These are phyloP conservation scores for Didymella exigua DNA, from an alignment of 2,329 filamentous ascomycete species.

Conservation along the genomic window DNA sequence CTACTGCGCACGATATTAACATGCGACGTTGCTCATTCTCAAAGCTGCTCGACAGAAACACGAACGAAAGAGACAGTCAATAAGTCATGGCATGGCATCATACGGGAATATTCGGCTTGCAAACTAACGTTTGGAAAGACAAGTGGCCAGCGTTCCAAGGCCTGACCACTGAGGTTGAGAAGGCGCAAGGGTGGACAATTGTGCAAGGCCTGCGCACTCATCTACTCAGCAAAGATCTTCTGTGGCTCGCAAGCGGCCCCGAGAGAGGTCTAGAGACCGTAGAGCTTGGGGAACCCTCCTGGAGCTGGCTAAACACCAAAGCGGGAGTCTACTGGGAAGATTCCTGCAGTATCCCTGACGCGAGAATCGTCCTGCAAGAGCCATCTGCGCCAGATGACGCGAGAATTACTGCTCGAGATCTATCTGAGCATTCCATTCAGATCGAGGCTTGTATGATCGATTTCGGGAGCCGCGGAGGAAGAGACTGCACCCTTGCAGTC, in stretches of 20 bases:
- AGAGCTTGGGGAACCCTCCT: not conserved
- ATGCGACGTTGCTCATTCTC: not conserved
- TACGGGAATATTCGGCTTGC: not conserved
- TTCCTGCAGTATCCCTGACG: not conserved
- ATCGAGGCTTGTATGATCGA: not conserved
- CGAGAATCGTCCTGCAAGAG: not conserved
- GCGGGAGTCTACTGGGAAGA: not conserved
- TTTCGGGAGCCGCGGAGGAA: not conserved
- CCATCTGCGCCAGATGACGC: not conserved
- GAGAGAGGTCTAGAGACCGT: not conserved
- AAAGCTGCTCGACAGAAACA: no score
- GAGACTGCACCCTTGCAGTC: not conserved
- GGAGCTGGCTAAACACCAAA: slow-evolving; percentile 1
- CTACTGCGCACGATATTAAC: not conserved
- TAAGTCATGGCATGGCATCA: not conserved
- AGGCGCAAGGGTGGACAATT: not conserved
- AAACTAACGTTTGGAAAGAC: not conserved
- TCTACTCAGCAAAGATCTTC: not conserved
- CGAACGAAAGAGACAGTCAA: not conserved
- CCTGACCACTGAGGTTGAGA: not conserved
- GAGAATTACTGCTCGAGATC: not conserved
- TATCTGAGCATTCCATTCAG: not conserved
- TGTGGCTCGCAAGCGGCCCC: not conserved
- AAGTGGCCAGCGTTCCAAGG: slow-evolving; percentile 3
- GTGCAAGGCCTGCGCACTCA: not conserved